A percentile compares a stretch with the other conserved stretches of the same genome.
phyloP scores from a whole-genome alignment of 2,329 filamentous ascomycete species.

The Juglanconis juglandina region DNA sequence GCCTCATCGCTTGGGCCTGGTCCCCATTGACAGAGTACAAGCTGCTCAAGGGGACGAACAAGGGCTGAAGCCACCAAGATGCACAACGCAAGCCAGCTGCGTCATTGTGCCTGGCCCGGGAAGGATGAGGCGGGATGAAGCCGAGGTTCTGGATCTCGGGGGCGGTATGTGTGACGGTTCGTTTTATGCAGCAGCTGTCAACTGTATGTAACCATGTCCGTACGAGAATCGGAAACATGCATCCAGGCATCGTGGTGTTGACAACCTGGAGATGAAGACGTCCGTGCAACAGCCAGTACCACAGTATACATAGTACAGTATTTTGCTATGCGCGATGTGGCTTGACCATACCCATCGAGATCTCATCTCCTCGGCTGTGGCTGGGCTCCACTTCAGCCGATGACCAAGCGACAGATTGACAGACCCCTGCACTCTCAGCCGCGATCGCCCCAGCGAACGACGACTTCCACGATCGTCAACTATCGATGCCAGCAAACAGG shows the following conservation, averaged over 20 bases:
- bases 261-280: neutral
- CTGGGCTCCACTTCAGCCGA: neutral
- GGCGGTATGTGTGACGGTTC: neutral
- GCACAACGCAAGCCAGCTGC: neutral
- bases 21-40: constrained; percentile 17
- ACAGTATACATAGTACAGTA: no score
- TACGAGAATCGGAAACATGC: neutral
- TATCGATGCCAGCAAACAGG: neutral
- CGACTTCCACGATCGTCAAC: constrained; percentile 12
- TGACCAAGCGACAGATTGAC: no score
- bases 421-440: neutral
- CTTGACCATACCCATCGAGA: constrained; percentile 1
- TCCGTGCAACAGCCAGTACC: neutral
- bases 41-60: constrained; percentile 9
- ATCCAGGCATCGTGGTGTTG: neutral
- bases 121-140: neutral
- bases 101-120: neutral
- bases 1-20: constrained; percentile 18
- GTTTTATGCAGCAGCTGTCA: neutral
- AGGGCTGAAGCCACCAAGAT: neutral
- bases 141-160: neutral
- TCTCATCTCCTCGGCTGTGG: neutral
- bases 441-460: neutral
- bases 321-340: neutral
- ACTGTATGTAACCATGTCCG: neutral